Base-by-base conservation (phyloP, 2,329 filamentous ascomycete genomes). In the Aschersonia sp. region DNA sequence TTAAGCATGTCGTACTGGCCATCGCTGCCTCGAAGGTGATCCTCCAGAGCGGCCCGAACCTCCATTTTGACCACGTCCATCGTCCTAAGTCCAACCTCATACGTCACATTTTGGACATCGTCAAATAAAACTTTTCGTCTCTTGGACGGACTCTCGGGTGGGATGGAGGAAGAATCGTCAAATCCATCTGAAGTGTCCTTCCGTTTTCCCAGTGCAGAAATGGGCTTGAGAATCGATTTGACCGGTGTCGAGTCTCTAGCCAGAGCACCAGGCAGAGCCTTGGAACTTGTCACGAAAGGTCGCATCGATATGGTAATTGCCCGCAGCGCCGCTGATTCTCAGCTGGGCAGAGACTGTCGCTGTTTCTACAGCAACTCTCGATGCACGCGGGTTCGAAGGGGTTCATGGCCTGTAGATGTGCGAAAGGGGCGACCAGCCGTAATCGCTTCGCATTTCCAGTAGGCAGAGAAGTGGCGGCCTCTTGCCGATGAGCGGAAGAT, bases 1-100 rank as follows among this genome's bases (percentile, higher is more conserved):
- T 79, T 81, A 45, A 82, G 62, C n/a, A 67, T 68, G 52, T 80
- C 73, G 60, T 81, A 81, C 37, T 73, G 75, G 51, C 78, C 74
- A 50, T 78, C 75, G 48, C 78, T 72, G 30, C 76, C 76, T 45
- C 67, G 68, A 32, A 68, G 63, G 57, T 81, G 76, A 42, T 69
- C 69, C 51, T 80, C 76, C 9, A 83, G 65, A 6, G 76, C 74
- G 44, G 68, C 69, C 49, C 67, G 65, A 43, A 80, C 74, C 54
- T 77, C 70, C 30, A 68, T 58, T 57, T 78, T 78, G 49, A 76
- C 69, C 45, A 78, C 71, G 5, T 74, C 71, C 56, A 78, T 68
- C 5, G 71, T 71, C 53, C 74, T 65, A 43, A 64, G 62, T 44
- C 71, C 69, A 31, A 79, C 70, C 54, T 76, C 73, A 60, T 76